These are phyloP conservation scores for Uronychia binucleata DNA, from an alignment of 73 alveolate genomes.

Conservation along the genomic window DNA sequence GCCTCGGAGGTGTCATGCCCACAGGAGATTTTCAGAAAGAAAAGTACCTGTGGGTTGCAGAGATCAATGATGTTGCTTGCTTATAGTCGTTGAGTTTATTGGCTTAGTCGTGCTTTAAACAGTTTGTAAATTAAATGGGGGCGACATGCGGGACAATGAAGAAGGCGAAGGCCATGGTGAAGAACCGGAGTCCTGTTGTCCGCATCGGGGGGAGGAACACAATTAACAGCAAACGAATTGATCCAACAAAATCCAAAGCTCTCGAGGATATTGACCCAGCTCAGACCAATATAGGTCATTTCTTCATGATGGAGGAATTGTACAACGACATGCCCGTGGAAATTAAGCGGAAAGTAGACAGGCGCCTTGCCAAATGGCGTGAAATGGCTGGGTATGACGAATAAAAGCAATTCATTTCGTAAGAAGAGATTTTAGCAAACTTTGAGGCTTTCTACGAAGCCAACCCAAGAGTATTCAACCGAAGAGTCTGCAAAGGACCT, in stretches of 20 bases:
- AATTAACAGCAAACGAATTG: neutral
- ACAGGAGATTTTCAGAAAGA: no score
- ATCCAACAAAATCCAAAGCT: neutral
- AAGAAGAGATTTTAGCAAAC: neutral
- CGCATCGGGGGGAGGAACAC: neutral
- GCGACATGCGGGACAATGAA: slow-evolving; percentile 13
- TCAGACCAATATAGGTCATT: neutral
- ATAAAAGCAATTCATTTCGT: neutral
- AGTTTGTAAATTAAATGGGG: slow-evolving; percentile 24
- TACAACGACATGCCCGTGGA: neutral
- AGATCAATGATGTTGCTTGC: no score
- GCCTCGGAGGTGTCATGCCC: no score
- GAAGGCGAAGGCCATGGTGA: neutral
- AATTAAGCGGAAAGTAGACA: neutral
- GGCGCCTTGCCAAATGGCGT: slow-evolving; percentile 20
- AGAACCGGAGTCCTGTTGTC: neutral
- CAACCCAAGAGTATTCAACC: slow-evolving; percentile 37
- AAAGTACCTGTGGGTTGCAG: no score
- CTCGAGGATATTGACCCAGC: neutral
- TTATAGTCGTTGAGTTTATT: no score
- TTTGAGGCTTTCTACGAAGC: slow-evolving; percentile 27
- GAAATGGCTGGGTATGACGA: slow-evolving; percentile 21
- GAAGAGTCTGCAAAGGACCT: slow-evolving; percentile 69
- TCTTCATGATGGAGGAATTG: neutral
- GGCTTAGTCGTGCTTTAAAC: no score